Base-by-base conservation (phyloP, 2,329 filamentous ascomycete genomes). In the Grosmannia clavigera region DNA sequence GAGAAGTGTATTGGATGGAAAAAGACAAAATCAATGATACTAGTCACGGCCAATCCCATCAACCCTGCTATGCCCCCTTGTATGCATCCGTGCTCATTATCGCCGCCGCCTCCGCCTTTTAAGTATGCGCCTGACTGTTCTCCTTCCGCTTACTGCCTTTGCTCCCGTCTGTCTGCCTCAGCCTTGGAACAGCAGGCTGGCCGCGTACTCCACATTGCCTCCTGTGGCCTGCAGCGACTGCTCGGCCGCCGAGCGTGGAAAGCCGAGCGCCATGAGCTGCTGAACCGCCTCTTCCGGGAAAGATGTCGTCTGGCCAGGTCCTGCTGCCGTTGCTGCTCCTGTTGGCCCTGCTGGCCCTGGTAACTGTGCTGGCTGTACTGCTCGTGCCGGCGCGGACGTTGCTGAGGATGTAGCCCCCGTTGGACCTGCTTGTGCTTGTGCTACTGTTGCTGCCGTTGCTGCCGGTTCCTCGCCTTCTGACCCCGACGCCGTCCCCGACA, bases 151-250 rank as follows among this genome's bases (percentile, higher is more conserved):
- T 22, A 22, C 22, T 22, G 22, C 22, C 22, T 22, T 22, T 31
- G 14, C 27, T 22, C 14, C 5, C 29, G 6, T 27, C 19, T 40
- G 12, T 55, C 12, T 7, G 22, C 25, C 19, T 58, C 19, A 78
- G 55, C 75, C 74, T 62, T 80, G 75, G 66, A 85, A 90, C 58
- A 96, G 80, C 63, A 96, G 78, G 56, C 87, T 85, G 55, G 91
- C 92, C n/a, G 92, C 92, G 64, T 86, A 83, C 63, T 97, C 90
- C 9, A 96, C 83, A 68, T 97, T 89, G 25, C 94, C 92, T 25
- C 85, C 85, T 19, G 89, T 88, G 35, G 90, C 89, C 67, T 91
- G 83, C 58, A 99, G 76, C 2, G 92, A 91, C 62, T 87, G 84
- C 58, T 94, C 79, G 0, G 92, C 92, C 66, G 90, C 81, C 62